Evolutionary conservation across 495 filamentous ascomycete genomes (phyloP), one percentile per base, ranked within the genome.

Genomic region (Penicillium silybi): DNA sequence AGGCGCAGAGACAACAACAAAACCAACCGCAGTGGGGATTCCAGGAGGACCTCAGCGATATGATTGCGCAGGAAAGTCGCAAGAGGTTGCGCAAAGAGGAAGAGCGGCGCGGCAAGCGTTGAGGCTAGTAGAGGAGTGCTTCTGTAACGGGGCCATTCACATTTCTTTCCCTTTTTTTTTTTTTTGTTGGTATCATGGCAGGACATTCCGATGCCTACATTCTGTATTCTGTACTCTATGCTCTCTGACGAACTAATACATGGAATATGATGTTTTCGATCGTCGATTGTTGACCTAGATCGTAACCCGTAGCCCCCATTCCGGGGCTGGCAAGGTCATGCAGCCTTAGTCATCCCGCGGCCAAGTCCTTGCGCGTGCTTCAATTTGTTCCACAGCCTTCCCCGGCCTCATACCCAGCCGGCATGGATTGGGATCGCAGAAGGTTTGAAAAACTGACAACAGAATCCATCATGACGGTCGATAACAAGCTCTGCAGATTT

Each of bases 1-100:
- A 97, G 53, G 80, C 82, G 10, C 78, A 87, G 53, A 80, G 83
- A 62, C 80, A 88, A 55, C 84, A 88, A 63, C 82, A 92, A 53
- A 80, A 82, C 25, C 80, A 85, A 15, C 66, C 69, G 0, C 78
- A 85, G 54, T 93, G 90, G 84, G 82, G 80, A 10, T 89, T 92
- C 68, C 88, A 96, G 67, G 93, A 97, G 61, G 93, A 96, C 67
- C 70, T 98, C 43, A 95, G 85, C 65, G 87, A 95, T 62, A 96
- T 98, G 92, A 96, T 97, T 76, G 91, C 90, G 27, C 85, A 86
- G 56, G 93, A 97, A 70, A 91, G 85, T 65, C 80, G 89, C 49
- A 97, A 97, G 74, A 77, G 90, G 68, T 76, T 88, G 64, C 91
- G 89, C 76, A 79, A 85, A 56, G 91, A 97, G 54, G 87, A 92